These are phyloP conservation scores for Cladosporium halotolerans DNA, from an alignment of 2,329 filamentous ascomycete genomes.

Conservation along the genomic window DNA sequence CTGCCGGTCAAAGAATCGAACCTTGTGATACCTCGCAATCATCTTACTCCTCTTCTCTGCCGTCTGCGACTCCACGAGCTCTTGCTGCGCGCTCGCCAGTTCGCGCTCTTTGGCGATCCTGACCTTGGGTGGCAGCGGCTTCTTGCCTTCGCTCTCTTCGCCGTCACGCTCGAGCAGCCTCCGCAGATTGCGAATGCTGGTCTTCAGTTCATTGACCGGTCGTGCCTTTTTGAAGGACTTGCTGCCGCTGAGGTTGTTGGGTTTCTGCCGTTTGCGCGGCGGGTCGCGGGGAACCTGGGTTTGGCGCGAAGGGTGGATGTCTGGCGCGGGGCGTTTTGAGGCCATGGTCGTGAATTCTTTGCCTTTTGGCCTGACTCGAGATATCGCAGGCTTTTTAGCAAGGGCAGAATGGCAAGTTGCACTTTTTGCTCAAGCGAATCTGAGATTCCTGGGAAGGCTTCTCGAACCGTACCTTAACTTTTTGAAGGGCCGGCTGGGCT, in stretches of 20 bases:
- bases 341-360: constrained; percentile 15
- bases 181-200: constrained; percentile 63
- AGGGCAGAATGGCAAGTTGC: background rate
- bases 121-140: constrained; percentile 57
- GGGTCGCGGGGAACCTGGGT: constrained; percentile 18
- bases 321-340: constrained; percentile 19
- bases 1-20: constrained; percentile 78
- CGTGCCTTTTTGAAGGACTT: constrained; percentile 30
- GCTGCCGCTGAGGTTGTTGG: constrained; percentile 18
- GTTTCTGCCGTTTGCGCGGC: constrained; percentile 20
- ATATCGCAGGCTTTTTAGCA: background rate
- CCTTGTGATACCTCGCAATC: constrained; percentile 76
- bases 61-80: constrained; percentile 53
- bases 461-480: background rate
- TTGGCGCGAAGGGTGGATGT: constrained; percentile 22
- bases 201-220: constrained; percentile 58
- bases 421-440: background rate
- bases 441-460: background rate
- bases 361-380: background rate
- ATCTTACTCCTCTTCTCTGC: constrained; percentile 61
- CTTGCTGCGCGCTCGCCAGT: constrained; percentile 58
- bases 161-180: constrained; percentile 55
- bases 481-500: background rate
- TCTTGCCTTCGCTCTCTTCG: constrained; percentile 27
- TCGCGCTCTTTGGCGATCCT: constrained; percentile 66